Conservation (phyloP, 1,284 basidiomycete genomes). For the Austroboletus niveus region DNA sequence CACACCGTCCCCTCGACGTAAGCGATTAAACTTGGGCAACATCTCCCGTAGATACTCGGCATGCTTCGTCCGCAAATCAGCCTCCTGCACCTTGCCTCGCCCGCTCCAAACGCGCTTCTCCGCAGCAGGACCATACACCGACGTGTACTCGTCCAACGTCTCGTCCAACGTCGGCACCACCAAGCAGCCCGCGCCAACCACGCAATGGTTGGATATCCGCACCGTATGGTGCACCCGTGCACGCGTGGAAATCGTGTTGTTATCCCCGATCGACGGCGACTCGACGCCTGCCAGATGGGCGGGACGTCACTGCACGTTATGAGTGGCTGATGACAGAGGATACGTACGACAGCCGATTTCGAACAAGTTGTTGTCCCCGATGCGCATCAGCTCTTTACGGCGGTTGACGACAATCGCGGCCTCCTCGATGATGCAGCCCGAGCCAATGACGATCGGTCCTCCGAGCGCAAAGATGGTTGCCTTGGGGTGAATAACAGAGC, state of each 20-base stretch:
- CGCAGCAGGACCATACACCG: conserved; percentile 76
- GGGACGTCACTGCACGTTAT: neutral
- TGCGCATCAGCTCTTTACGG: conserved; percentile 82
- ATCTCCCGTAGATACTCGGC: conserved; percentile 88
- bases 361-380: conserved; percentile 91
- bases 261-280: conserved; percentile 76
- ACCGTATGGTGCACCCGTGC: conserved; percentile 80
- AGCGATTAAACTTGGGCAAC: conserved; percentile 82
- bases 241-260: conserved; percentile 82
- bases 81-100: conserved; percentile 79
- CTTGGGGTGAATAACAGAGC: conserved; percentile 93
- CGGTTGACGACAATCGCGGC: conserved; percentile 84
- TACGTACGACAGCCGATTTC: conserved; percentile 86
- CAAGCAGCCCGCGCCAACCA: conserved; percentile 77
- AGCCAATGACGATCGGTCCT: conserved; percentile 85
- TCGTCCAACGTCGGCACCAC: conserved; percentile 76
- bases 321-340: neutral
- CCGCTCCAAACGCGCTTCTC: conserved; percentile 83
- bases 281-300: conserved; percentile 65
- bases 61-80: conserved; percentile 82
- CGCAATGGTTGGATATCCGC: conserved; percentile 75
- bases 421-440: conserved; percentile 91
- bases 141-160: conserved; percentile 79
- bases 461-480: conserved; percentile 86
- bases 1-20: conserved; percentile 58